These are phyloP conservation scores for Phytophthora ramorum DNA, from an alignment of 352 stramenopile genomes.

Conservation along the genomic window DNA sequence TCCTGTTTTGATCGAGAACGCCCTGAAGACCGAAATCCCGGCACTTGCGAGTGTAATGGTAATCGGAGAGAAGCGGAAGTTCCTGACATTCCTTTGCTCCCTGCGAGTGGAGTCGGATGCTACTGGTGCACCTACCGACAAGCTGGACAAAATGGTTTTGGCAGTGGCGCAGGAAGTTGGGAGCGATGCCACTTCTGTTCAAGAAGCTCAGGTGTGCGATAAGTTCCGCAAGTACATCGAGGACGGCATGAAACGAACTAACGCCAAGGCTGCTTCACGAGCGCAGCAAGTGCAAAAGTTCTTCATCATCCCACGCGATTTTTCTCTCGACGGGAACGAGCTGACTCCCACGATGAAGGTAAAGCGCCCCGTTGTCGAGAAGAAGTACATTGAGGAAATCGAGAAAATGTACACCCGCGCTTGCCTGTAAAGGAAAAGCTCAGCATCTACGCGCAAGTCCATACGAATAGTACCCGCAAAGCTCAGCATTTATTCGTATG, in stretches of 20 bases:
- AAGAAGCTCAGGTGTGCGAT: conserved; percentile 69
- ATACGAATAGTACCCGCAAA: not conserved
- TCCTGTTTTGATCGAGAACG: conserved; percentile 88
- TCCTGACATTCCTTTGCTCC: conserved; percentile 88
- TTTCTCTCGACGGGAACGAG: conserved; percentile 88
- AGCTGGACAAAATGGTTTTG: conserved; percentile 79
- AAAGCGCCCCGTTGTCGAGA: conserved; percentile 87
- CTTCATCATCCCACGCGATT: conserved; percentile 76
- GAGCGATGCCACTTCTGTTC: conserved; percentile 73
- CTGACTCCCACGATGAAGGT: conserved; percentile 96
- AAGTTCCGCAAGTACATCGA: conserved; percentile 85
- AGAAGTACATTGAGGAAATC: conserved; percentile 90
- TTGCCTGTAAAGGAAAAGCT: conserved; percentile 12
- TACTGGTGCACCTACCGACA: conserved; percentile 58
- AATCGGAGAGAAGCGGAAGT: conserved; percentile 92
- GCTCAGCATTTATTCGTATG: not conserved
- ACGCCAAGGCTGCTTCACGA: conserved; percentile 55
- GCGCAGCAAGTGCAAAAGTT: conserved; percentile 85
- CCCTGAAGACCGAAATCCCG: conserved; percentile 84
- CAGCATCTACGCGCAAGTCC: not conserved
- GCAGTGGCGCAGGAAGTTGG: conserved; percentile 66
- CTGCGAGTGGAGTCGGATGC: conserved; percentile 73
- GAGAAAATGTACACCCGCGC: conserved; percentile 78
- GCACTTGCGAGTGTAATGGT: conserved; percentile 90
- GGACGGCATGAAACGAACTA: conserved; percentile 68